Conservation (phyloP, 2,329 filamentous ascomycete genomes). For the Cryphonectria nitschkei region DNA sequence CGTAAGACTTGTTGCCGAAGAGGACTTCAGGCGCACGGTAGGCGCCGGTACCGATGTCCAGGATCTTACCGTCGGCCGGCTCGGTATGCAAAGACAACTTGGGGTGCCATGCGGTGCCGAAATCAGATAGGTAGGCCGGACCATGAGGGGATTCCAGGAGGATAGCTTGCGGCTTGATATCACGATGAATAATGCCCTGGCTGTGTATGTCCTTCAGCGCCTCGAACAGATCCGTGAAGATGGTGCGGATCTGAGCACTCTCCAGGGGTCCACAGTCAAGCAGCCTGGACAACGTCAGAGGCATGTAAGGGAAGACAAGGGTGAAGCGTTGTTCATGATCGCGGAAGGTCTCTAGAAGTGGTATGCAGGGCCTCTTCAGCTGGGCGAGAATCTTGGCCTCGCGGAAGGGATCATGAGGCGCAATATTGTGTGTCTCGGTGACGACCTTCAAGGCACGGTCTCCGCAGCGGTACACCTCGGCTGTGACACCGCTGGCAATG, state of each 20-base stretch:
- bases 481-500: conserved; percentile 73
- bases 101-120: conserved; percentile 87
- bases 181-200: conserved; percentile 83
- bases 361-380: conserved; percentile 62
- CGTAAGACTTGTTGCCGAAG: conserved; percentile 80
- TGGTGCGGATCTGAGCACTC: conserved; percentile 41
- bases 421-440: conserved; percentile 69
- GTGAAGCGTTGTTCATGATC: conserved; percentile 73
- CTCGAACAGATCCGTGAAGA: conserved; percentile 69
- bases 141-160: conserved; percentile 69
- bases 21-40: conserved; percentile 91
- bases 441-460: conserved; percentile 82
- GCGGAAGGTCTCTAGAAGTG: conserved; percentile 74
- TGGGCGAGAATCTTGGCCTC: conserved; percentile 75
- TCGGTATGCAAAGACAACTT: conserved; percentile 63
- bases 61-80: conserved; percentile 69
- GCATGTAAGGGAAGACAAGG: conserved; percentile 84
- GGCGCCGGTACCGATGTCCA: conserved; percentile 90
- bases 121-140: conserved; percentile 83
- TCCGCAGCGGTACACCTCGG: conserved; percentile 75
- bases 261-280: conserved; percentile 54
- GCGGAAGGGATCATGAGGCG: conserved; percentile 80
- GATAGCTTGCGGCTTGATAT: conserved; percentile 92
- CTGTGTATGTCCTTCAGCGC: conserved; percentile 74
- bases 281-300: conserved; percentile 70